Evolutionary conservation across 352 stramenopile species (phyloP), one percentile per base, ranked within the genome.

Genomic region (Phytopythium litorale): DNA sequence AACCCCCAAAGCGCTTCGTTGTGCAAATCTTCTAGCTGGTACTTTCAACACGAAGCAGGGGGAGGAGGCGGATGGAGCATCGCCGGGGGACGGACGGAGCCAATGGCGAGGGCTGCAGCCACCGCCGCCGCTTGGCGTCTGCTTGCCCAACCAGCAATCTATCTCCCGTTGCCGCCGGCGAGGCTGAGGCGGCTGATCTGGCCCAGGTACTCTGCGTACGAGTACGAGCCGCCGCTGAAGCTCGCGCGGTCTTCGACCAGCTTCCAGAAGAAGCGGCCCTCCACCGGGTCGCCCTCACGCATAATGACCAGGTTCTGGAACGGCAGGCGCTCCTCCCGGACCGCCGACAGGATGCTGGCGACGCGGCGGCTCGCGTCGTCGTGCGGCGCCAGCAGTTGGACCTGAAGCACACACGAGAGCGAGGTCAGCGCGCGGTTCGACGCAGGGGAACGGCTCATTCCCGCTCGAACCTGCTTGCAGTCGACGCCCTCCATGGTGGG

Each of bases 171-270:
- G 56, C 68, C 71, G 49, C 71, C 59, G 30, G 71, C 73, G 23
- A 94, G 62, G 56, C 82, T 92, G 73, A 92, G 62, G 55, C 88
- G 85, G 58, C 75, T 94, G 68, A 96, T 89, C 71, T 94, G 80
- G 30, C 82, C 82, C 70, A 99, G 88, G 76, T 98, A 99, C 78
- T 99, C 97, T 46, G 90, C 84, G 79, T 99, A 99, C 59, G 93
- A 98, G 72, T 97, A 98, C 38, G 95, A 98, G 32, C 97, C 97
- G 32, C 97, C 97, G 38, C 87, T 85, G 83, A 99, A 99, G 54
- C 91, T 98, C 55, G 97, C 97, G 59, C 96, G 87, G 79, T 99
- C 98, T 82, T 99, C 98, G 49, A 99, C 92, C 51, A 99, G 84
- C 67, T 98, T 96, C 93, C 94, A 93, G 73, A 96, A 99, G 78